Evolutionary conservation across 257 asterid genomes (phyloP).

Genomic region (Ophiorrhiza pumila): DNA sequence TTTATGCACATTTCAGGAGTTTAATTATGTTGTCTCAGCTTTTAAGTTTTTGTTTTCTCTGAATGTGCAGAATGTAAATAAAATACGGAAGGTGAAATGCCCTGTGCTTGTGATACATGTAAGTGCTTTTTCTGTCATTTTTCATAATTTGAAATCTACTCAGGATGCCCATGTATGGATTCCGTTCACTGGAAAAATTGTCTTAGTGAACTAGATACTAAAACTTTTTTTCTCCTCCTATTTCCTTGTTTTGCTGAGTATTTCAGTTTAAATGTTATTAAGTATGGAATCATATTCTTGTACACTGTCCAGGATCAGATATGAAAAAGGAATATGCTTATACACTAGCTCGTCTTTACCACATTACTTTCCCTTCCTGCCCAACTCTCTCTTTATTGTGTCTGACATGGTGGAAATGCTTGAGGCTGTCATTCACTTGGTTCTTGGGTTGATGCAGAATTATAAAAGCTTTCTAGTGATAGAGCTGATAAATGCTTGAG

Average conservation of each 20-base stretch:
- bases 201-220: not conserved
- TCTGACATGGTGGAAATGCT: not conserved
- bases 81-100: constrained; percentile 86
- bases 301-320: not conserved
- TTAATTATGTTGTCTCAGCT: not conserved
- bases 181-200: not conserved
- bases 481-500: not conserved
- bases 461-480: too few species aligned
- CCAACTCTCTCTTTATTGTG: not conserved
- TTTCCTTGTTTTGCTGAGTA: not conserved
- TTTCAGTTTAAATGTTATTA: not conserved
- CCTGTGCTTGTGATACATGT: constrained; percentile 97
- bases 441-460: not conserved
- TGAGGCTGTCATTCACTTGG: not conserved
- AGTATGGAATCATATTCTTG: not conserved
- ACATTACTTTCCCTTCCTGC: not conserved
- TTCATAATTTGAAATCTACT: not conserved
- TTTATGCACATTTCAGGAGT: not conserved
- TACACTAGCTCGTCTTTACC: not conserved
- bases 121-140: constrained; percentile 35
- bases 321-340: not conserved
- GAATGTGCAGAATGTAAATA: constrained; percentile 80
- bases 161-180: not conserved
- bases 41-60: constrained; percentile 19
- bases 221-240: not conserved